These are phyloP conservation scores for Neodidymelliopsis sp. DNA, from an alignment of 2,329 filamentous ascomycete species.

Conservation along the genomic window DNA sequence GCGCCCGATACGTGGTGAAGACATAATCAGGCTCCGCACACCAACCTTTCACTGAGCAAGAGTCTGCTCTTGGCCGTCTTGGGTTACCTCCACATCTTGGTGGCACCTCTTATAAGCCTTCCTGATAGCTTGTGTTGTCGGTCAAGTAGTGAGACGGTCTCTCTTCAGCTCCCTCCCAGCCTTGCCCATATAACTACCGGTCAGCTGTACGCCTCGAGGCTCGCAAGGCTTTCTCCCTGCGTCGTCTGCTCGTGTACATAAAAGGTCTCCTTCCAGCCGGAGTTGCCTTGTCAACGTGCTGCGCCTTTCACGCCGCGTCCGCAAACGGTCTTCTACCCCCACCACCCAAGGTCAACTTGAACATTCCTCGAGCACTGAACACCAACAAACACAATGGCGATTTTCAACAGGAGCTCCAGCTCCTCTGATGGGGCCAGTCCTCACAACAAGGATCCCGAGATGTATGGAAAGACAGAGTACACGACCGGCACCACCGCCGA, in stretches of 20 bases:
- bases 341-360: slow-evolving; percentile 12
- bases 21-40: slow-evolving; percentile 18
- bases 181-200: slow-evolving; percentile 30
- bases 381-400: slow-evolving; percentile 32
- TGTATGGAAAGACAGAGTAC: slow-evolving; percentile 34
- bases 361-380: slow-evolving; percentile 1
- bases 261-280: slow-evolving; percentile 16
- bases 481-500: slow-evolving; percentile 18
- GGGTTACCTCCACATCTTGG: slow-evolving; percentile 25
- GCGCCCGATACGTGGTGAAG: slow-evolving; percentile 15
- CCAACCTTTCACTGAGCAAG: slow-evolving; percentile 22
- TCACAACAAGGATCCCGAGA: slow-evolving; percentile 31
- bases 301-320: slow-evolving; percentile 13
- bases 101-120: slow-evolving; percentile 24
- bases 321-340: slow-evolving; percentile 15
- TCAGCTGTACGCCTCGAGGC: slow-evolving; percentile 19
- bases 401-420: slow-evolving; percentile 37
- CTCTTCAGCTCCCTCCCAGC: slow-evolving; percentile 19
- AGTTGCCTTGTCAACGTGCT: slow-evolving; percentile 17
- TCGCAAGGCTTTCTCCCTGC: slow-evolving; percentile 30
- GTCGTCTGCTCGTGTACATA: slow-evolving; percentile 22
- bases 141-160: slow-evolving; percentile 12
- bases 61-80: slow-evolving; percentile 31
- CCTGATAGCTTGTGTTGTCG: slow-evolving; percentile 28
- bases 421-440: slow-evolving; percentile 41